Percentiles rank a stretch among this genome's conserved stretches.
Evolutionary conservation across 306 rosid species (phyloP).

Genomic region (Pterocarpus macrocarpus): DNA sequence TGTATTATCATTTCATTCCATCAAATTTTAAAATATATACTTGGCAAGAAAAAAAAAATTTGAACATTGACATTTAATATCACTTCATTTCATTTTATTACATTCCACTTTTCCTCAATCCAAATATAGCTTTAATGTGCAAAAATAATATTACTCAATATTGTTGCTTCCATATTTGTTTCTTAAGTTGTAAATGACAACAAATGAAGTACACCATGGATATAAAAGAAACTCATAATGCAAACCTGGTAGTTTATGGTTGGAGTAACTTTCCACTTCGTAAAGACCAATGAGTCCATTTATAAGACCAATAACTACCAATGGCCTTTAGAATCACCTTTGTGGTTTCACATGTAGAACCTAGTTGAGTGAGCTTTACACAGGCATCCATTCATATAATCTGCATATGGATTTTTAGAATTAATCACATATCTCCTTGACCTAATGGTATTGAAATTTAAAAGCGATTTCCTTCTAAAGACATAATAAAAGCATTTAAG

Average conservation of each 20-base stretch:
- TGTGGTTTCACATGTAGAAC: slow-evolving; percentile 56
- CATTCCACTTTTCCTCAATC: too few relatives aligned
- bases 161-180: background rate
- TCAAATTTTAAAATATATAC: too few relatives aligned
- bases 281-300: slow-evolving; percentile 41
- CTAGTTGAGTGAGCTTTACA: slow-evolving; percentile 51
- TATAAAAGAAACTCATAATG: background rate
- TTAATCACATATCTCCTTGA: background rate
- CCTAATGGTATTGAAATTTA: background rate
- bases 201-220: background rate
- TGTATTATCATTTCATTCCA: too few relatives aligned
- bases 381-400: slow-evolving; percentile 56
- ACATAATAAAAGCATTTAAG: background rate
- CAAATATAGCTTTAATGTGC: too few relatives aligned
- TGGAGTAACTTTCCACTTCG: slow-evolving; percentile 41
- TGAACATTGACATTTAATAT: too few relatives aligned
- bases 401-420: slow-evolving; percentile 39
- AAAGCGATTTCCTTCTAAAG: background rate
- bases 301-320: slow-evolving; percentile 51
- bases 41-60: too few relatives aligned
- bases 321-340: slow-evolving; percentile 53
- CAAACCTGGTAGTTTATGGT: slow-evolving; percentile 56
- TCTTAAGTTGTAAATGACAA: background rate
- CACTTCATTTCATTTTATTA: too few relatives aligned
- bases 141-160: too few relatives aligned